Evolutionary conservation across 2,329 filamentous ascomycete species (phyloP), one percentile per base, ranked within the genome.

Genomic region (Cordyceps cicadae): DNA sequence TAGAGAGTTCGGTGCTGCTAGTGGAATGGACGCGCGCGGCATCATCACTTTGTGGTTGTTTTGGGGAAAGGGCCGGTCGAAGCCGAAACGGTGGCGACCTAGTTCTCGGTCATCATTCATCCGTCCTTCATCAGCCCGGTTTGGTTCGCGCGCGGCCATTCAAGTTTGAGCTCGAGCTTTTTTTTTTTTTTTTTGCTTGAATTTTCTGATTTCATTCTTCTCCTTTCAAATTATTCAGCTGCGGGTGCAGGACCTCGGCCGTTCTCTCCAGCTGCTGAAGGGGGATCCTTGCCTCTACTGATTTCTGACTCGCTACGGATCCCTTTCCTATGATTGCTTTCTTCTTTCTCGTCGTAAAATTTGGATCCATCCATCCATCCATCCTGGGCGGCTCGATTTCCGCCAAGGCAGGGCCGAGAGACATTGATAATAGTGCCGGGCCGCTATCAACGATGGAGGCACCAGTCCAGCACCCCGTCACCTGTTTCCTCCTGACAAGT

Each of bases 1-100:
- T 29, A 51, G 29, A 1, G 3, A 51, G 29, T 21, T 21, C 8
- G 11, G 9, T 17, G 45, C 21, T 57, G 12, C 3, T 48, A 49
- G 54, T 49, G 54, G 54, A 37, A 19, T 57, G 49, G 54, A 49
- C 54, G 54, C 54, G 54, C 54, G 54, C 54, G 43, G 54, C 29
- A 57, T 57, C 54, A 49, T 19, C 54, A 49, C 14, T 34, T 37
- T 21, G 24, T 12, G n/a, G 5, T 14, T 14, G 24, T 46, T 34
- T 19, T 29, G 19, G 34, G 15, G 29, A 29, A 29, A 29, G 17
- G 15, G 19, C 11, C 46, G 55, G 46, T 11, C 55, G 51, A 58
- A 12, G 46, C 55, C 55, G 55, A 58, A 58, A 58, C 54, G n/a
- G 43, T 34, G 12, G n/a, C n/a, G n/a, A n/a, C n/a, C n/a, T n/a